Evolutionary conservation across 192 early-diverging fungal species (phyloP).

Genomic region (Lunasporangiospora selenospora): DNA sequence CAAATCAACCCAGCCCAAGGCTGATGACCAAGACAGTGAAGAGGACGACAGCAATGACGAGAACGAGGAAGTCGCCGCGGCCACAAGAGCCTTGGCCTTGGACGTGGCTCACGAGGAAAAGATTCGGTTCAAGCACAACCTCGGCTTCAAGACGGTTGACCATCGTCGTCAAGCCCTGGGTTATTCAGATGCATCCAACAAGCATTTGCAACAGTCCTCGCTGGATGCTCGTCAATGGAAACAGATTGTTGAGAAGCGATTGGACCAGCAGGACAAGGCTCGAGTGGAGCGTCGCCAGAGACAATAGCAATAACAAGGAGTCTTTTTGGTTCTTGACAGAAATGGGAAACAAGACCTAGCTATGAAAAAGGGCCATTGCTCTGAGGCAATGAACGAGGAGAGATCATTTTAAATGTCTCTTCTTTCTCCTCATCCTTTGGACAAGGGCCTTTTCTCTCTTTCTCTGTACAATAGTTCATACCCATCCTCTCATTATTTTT

Average conservation of each 20-base stretch:
- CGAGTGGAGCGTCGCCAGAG: too few relatives aligned
- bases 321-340: too few relatives aligned
- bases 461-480: too few relatives aligned
- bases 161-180: too few relatives aligned
- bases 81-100: neutral
- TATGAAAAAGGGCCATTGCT: too few relatives aligned
- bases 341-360: too few relatives aligned
- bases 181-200: too few relatives aligned
- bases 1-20: neutral
- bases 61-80: neutral
- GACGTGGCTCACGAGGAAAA: slow-evolving; percentile 5
- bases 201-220: neutral
- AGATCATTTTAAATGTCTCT: too few relatives aligned
- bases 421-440: too few relatives aligned
- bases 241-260: slow-evolving; percentile 17
- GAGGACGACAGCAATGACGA: neutral
- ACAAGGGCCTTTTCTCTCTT: too few relatives aligned
- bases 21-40: neutral
- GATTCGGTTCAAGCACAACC: slow-evolving; percentile 39
- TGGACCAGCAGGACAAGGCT: slow-evolving; percentile 18
- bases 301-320: neutral
- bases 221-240: slow-evolving; percentile 16
- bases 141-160: slow-evolving; percentile 35
- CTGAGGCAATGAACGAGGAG: too few relatives aligned
- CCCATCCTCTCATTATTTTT: too few relatives aligned